phyloP scores from a whole-genome alignment of 2,329 filamentous ascomycete genomes.

The Fusarium nurragi region DNA sequence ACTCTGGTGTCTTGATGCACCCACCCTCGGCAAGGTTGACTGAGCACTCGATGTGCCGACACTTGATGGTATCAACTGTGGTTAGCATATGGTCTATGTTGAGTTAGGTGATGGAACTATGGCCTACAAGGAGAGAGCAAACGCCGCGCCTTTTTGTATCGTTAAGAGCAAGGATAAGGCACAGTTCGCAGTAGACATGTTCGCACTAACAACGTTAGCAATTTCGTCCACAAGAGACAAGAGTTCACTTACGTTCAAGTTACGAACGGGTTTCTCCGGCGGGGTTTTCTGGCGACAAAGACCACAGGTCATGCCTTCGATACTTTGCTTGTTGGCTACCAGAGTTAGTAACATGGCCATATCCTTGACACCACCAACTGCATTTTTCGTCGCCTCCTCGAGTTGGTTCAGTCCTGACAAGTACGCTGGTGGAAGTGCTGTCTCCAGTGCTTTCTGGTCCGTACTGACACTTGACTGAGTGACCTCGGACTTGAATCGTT shows the following conservation, averaged over 20 bases:
- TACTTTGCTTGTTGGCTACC: constrained; percentile 15
- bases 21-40: background rate
- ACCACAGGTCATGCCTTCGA: background rate
- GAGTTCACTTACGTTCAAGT: constrained; percentile 12
- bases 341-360: constrained; percentile 29
- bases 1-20: background rate
- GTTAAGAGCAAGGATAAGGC: constrained; percentile 15
- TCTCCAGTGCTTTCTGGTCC: background rate
- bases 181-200: constrained; percentile 47
- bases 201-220: constrained; percentile 46
- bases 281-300: constrained; percentile 1
- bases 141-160: background rate
- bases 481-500: background rate
- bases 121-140: background rate
- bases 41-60: background rate
- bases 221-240: background rate
- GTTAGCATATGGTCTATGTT: constrained; percentile 7
- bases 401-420: background rate
- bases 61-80: background rate
- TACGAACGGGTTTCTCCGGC: background rate
- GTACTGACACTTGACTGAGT: accelerated
- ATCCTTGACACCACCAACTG: constrained; percentile 11
- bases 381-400: background rate
- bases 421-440: accelerated
- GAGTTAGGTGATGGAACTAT: accelerated